These are phyloP conservation scores for Pseudogymnoascus sp. DNA, from an alignment of 2,329 filamentous ascomycete species.

Conservation along the genomic window DNA sequence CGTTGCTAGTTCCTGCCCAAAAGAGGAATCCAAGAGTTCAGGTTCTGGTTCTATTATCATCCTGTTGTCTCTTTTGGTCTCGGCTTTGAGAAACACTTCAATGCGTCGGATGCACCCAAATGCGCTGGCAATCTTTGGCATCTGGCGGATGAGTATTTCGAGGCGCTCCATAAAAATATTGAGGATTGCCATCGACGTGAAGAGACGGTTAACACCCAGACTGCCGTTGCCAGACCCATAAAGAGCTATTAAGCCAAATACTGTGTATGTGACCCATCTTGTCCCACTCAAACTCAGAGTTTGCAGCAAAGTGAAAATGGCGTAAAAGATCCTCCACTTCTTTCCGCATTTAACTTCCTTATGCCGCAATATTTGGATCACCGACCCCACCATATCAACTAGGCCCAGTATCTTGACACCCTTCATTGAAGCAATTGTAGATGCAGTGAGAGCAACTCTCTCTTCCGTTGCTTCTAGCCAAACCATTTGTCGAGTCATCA, in stretches of 20 bases:
- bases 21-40: background rate
- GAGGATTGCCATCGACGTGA: conserved; percentile 4
- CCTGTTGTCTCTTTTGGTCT: background rate
- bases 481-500: conserved; percentile 18
- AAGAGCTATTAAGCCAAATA: background rate
- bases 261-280: conserved; percentile 6
- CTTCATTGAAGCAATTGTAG: conserved; percentile 36
- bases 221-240: background rate
- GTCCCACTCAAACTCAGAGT: background rate
- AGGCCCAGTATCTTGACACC: conserved; percentile 39
- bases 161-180: conserved; percentile 8
- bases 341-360: conserved; percentile 2
- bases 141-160: conserved; percentile 7
- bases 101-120: background rate
- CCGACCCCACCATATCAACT: conserved; percentile 24
- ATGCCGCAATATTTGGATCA: background rate
- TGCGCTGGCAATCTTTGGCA: background rate
- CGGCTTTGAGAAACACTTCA: background rate
- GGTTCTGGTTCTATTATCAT: background rate
- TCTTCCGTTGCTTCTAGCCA: conserved; percentile 36
- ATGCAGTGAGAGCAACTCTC: conserved; percentile 33
- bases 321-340: conserved; percentile 1
- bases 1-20: background rate
- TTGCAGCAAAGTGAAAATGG: background rate
- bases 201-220: background rate